phyloP scores from a whole-genome alignment of 2,329 filamentous ascomycete genomes.

The Dothistroma septosporum region DNA sequence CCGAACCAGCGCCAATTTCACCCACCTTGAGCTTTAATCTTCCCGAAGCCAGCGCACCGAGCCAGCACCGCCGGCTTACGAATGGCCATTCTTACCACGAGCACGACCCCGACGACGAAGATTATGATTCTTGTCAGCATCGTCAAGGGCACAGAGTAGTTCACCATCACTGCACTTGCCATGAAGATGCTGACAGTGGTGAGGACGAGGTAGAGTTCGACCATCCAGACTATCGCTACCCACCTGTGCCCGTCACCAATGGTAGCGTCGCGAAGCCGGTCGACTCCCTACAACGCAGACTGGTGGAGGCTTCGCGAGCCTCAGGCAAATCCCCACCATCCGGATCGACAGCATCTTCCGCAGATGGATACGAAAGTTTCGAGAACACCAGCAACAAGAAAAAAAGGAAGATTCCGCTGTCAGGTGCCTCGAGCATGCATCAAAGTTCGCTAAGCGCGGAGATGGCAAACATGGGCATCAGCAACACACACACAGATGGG shows the following conservation, averaged over 20 bases:
- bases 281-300: slow-evolving; percentile 33
- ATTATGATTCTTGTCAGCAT: slow-evolving; percentile 30
- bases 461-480: slow-evolving; percentile 60
- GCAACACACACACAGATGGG: slow-evolving; percentile 40
- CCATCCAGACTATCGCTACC: slow-evolving; percentile 38
- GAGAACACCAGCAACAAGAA: slow-evolving; percentile 99
- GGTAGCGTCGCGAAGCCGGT: slow-evolving; percentile 24
- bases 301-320: slow-evolving; percentile 37
- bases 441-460: slow-evolving; percentile 59
- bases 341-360: slow-evolving; percentile 62
- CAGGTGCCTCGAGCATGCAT: slow-evolving; percentile 63
- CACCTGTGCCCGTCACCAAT: slow-evolving; percentile 36
- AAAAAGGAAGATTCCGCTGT: slow-evolving; percentile 94
- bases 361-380: slow-evolving; percentile 92
- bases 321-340: slow-evolving; percentile 34
- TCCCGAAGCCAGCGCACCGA: slow-evolving; percentile 22
- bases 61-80: slow-evolving; percentile 22
- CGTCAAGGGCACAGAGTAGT: slow-evolving; percentile 42
- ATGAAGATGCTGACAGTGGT: slow-evolving; percentile 55
- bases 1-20: slow-evolving; percentile 64
- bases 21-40: slow-evolving; percentile 36
- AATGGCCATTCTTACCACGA: slow-evolving; percentile 23
- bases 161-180: slow-evolving; percentile 42
- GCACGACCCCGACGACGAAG: slow-evolving; percentile 31
- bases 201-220: slow-evolving; percentile 53